These are phyloP conservation scores for Galeopsis tetrahit DNA, from an alignment of 257 asterid species.

Conservation along the genomic window DNA sequence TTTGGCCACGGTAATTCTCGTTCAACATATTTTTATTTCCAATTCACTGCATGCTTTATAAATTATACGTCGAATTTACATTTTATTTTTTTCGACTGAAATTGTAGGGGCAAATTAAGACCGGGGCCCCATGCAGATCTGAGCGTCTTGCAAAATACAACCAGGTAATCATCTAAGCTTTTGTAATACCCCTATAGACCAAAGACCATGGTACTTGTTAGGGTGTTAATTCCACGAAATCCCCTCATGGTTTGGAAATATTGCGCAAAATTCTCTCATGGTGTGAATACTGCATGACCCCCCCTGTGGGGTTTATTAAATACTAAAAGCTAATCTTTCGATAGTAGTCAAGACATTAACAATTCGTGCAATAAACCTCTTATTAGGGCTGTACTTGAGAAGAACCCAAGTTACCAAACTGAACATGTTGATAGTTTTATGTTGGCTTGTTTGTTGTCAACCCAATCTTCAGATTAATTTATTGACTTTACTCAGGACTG, in stretches of 20 bases:
- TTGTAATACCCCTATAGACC: background rate
- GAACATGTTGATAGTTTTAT: background rate
- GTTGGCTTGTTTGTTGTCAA: background rate
- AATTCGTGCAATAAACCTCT: too few species aligned
- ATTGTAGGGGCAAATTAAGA: conserved; percentile 88
- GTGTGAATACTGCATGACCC: too few species aligned
- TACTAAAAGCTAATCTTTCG: too few species aligned
- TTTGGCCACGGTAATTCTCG: conserved; percentile 72
- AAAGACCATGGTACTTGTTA: background rate
- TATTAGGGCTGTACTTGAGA: background rate
- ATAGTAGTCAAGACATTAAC: too few species aligned
- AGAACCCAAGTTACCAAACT: background rate
- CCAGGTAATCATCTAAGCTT: conserved; percentile 56
- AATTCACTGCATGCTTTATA: background rate
- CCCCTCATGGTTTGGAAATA: too few species aligned
- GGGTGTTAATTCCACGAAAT: background rate
- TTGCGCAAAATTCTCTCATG: too few species aligned
- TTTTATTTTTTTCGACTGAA: background rate
- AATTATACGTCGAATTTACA: background rate
- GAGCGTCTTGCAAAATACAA: conserved; percentile 99
- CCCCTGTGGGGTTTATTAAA: too few species aligned
- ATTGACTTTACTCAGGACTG: background rate
- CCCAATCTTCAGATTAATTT: background rate
- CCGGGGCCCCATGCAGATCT: conserved; percentile 97
- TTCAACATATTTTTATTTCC: background rate